phyloP scores from a whole-genome alignment of 1,284 basidiomycete species.

The Naganishia sp. region DNA sequence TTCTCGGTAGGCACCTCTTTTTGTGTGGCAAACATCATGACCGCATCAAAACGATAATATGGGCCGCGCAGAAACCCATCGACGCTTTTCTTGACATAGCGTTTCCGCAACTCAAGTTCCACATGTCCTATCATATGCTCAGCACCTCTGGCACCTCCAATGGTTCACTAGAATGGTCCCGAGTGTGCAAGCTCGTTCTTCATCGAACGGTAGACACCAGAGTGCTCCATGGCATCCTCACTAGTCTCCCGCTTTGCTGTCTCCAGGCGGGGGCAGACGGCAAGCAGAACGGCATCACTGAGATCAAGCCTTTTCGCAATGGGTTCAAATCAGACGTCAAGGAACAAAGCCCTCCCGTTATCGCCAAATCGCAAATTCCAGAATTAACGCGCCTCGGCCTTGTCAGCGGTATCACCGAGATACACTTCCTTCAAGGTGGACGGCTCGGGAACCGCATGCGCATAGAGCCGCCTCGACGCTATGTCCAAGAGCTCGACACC shows the following conservation, averaged over 20 bases:
- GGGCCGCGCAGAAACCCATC: background rate
- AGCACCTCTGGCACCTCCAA: background rate
- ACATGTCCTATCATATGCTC: constrained; percentile 16
- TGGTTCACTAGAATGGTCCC: background rate
- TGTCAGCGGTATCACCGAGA: constrained; percentile 17
- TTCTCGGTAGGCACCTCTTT: constrained; percentile 6
- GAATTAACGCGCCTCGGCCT: background rate
- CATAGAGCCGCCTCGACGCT: background rate
- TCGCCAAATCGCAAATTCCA: background rate
- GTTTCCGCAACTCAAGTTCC: constrained; percentile 17
- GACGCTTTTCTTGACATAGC: constrained; percentile 5
- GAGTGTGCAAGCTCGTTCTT: constrained; percentile 5
- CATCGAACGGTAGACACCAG: background rate
- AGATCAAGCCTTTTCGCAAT: background rate
- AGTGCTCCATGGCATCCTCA: constrained; percentile 16
- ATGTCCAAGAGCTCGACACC: background rate
- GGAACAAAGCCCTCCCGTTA: background rate
- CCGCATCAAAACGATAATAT: constrained; percentile 7
- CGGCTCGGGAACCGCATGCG: background rate
- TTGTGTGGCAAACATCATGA: constrained; percentile 6
- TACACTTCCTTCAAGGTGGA: background rate
- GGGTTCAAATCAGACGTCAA: background rate
- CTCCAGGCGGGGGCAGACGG: background rate
- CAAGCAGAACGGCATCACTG: background rate
- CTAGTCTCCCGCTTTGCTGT: constrained; percentile 9